A percentile compares a stretch with the other conserved stretches of the same genome.
phyloP scores from a whole-genome alignment of 805 yeast genomes.

The Tetrapisispora pingtungensis region DNA sequence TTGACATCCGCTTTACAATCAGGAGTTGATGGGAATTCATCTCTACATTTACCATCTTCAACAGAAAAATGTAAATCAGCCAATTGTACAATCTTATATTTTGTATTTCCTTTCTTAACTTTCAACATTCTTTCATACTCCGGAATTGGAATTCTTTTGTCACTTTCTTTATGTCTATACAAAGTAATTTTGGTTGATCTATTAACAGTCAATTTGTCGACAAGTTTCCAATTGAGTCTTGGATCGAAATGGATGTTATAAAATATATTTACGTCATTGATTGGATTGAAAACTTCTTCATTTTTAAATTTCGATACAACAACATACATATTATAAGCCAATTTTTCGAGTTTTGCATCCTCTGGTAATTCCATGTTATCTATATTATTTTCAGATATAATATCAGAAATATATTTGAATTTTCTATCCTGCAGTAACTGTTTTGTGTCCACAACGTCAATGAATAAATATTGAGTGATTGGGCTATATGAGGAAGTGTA shows the following conservation, averaged over 20 bases:
- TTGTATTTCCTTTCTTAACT: conserved; percentile 10
- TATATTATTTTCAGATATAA: background rate
- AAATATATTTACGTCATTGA: background rate
- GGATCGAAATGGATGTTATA: background rate
- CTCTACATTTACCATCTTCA: conserved; percentile 69
- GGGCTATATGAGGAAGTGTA: background rate
- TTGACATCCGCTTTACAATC: conserved; percentile 71
- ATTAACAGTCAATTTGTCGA: background rate
- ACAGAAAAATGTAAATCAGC: conserved; percentile 91
- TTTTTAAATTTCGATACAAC: background rate
- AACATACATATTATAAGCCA: background rate
- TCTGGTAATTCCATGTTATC: background rate
- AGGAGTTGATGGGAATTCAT: conserved; percentile 49
- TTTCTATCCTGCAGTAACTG: background rate
- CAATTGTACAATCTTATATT: conserved; percentile 73
- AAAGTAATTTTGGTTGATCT: background rate
- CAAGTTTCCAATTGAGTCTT: background rate
- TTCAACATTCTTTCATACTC: background rate
- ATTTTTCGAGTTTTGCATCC: background rate
- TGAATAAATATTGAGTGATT: background rate
- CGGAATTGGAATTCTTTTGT: background rate
- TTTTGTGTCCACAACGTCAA: background rate
- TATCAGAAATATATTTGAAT: background rate
- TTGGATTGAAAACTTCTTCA: background rate
- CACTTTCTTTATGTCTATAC: background rate